These are phyloP conservation scores for Zopfia rhizophila DNA, from an alignment of 2,329 filamentous ascomycete species.

Conservation along the genomic window DNA sequence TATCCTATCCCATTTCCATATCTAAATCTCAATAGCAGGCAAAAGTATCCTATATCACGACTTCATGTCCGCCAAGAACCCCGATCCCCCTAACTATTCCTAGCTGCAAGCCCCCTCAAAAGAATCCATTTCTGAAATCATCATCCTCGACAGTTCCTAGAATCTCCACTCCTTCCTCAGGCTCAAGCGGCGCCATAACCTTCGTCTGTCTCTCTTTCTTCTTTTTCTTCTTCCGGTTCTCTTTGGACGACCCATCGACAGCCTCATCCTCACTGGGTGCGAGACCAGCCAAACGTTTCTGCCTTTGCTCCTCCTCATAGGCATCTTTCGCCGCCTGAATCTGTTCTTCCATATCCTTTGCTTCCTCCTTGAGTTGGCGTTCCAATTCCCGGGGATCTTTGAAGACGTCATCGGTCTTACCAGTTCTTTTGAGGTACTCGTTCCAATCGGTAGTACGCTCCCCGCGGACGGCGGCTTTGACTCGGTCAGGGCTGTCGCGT, in stretches of 20 bases:
- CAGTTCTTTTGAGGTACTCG: conserved; percentile 51
- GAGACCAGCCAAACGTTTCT: conserved; percentile 41
- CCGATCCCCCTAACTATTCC: too few relatives aligned
- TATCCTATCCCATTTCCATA: too few relatives aligned
- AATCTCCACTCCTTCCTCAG: conserved; percentile 43
- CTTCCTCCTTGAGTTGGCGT: conserved; percentile 36
- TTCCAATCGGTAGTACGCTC: conserved; percentile 52
- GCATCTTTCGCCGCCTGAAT: conserved; percentile 50
- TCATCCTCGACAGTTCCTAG: conserved; percentile 40
- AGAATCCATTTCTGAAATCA: too few relatives aligned
- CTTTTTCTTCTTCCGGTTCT: conserved; percentile 44
- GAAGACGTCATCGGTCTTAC: conserved; percentile 49
- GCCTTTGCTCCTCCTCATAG: conserved; percentile 49
- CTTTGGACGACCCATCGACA: conserved; percentile 30
- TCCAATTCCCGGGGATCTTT: conserved; percentile 49
- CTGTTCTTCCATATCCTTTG: conserved; percentile 39
- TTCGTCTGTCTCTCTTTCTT: conserved; percentile 35
- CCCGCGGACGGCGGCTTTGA: conserved; percentile 70
- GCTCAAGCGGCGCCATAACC: conserved; percentile 33
- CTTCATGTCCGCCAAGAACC: too few relatives aligned
- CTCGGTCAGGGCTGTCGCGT: conserved; percentile 68
- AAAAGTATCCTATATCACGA: too few relatives aligned
- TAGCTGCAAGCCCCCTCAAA: too few relatives aligned
- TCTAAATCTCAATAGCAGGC: too few relatives aligned
- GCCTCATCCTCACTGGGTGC: conserved; percentile 33